These are phyloP conservation scores for Atkinsonella texensis DNA, from an alignment of 2,329 filamentous ascomycete species.

Conservation along the genomic window DNA sequence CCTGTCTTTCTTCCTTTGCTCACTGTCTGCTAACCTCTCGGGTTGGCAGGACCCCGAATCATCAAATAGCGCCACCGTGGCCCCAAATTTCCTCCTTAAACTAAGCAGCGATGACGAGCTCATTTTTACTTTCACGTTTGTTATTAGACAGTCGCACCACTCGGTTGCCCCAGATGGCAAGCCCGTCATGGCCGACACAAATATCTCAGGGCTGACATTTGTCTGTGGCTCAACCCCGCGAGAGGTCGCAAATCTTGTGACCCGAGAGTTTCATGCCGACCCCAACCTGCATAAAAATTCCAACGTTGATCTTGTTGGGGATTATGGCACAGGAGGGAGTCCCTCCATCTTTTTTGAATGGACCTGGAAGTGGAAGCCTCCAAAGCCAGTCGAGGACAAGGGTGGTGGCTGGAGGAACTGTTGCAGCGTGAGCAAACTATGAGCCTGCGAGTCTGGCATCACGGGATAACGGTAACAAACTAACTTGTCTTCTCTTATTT, in stretches of 20 bases:
- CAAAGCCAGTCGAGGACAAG: slow-evolving; percentile 67
- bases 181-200: slow-evolving; percentile 49
- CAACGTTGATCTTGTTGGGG: slow-evolving; percentile 90
- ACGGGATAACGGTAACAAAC: not conserved
- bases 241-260: slow-evolving; percentile 89
- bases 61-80: slow-evolving; percentile 27
- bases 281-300: slow-evolving; percentile 95
- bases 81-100: slow-evolving; percentile 72
- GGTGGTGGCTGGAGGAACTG: slow-evolving; percentile 91
- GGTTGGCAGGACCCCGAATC: slow-evolving; percentile 61
- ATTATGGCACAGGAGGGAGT: slow-evolving; percentile 74
- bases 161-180: slow-evolving; percentile 37
- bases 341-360: slow-evolving; percentile 82
- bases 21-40: slow-evolving; percentile 4
- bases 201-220: slow-evolving; percentile 81
- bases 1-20: not conserved
- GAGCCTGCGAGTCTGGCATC: not conserved
- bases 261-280: slow-evolving; percentile 90
- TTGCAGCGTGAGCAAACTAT: slow-evolving; percentile 54
- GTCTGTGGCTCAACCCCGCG: slow-evolving; percentile 74
- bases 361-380: slow-evolving; percentile 95
- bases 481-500: not conserved
- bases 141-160: slow-evolving; percentile 46
- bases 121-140: slow-evolving; percentile 83
- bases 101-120: slow-evolving; percentile 86